Base-by-base conservation (phyloP, 139 green algal genomes). In the Chlamydomonas incerta region DNA sequence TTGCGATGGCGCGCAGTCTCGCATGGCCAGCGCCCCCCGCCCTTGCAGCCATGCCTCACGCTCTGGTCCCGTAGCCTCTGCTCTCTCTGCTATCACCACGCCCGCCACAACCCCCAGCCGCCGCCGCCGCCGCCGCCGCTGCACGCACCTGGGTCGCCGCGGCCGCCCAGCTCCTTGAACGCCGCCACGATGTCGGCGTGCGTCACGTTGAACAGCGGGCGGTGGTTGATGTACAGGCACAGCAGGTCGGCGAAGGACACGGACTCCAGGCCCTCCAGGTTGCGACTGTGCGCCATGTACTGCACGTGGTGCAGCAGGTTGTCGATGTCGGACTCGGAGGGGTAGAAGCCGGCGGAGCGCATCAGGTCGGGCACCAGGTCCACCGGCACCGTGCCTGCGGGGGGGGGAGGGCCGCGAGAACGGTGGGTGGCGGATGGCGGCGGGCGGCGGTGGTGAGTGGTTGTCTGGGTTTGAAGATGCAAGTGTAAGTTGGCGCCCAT, bases 321-420 rank as follows among this genome's bases (percentile, higher is more conserved):
- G 41, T 66, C 50, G 37, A 94, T 77, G 34, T 94, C 92, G 0
- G 70, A 60, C 63, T 95, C 67, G 2, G 90, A 93, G 1, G 93
- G 94, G 92, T 95, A 97, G 86, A 93, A 94, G 35, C 94, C 94
- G 24, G 94, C 88, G 41, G 93, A 90, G 26, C 92, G 89, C 90
- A 96, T 93, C 28, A 97, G 72, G 69, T 95, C 85, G 9, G 93
- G 93, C 24, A 96, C 76, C 72, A 91, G 82, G 14, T 87, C 77
- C 10, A 91, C 74, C 0, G 90, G 86, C 21, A 96, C 91, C 18
- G 73, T 65, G n/a, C 88, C 90, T 86, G 88, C 80, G 18, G n/a
- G n/a, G n/a, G n/a, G n/a, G n/a, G n/a, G n/a, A n/a, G n/a, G n/a
- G n/a, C n/a, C n/a, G n/a, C n/a, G n/a, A n/a, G n/a, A n/a, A n/a